Evolutionary conservation across 2,329 filamentous ascomycete species (phyloP), one percentile per base, ranked within the genome.

Genomic region (Aureobasidium sp.): DNA sequence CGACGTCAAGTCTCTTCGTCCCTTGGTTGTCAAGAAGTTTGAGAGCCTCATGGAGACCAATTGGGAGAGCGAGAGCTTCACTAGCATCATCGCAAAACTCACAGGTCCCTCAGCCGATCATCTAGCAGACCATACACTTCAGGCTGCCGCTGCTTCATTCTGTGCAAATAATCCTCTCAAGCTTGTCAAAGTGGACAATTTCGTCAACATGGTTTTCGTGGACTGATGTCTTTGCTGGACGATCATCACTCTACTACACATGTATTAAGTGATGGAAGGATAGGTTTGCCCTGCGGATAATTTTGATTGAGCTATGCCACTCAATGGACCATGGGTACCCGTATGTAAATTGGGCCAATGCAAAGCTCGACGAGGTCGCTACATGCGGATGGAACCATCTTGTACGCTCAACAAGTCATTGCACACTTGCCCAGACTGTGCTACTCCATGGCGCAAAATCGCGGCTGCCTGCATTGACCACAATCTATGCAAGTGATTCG

Each of bases 1-100:
- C 48, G 52, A 64, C 15, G 48, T 66, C 12, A 59, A 57, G 4
- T 47, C 34, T 5, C 62, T 66, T 7, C 58, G 61, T 15, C 60
- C 31, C 17, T 14, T 63, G 2, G 62, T 63, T 9, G 45, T 63
- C 9, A 48, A 44, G 25, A 64, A 65, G 44, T 62, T 66, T 47
- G 52, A 60, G 17, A 22, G 41, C 5, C 15, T 36, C 12, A 44
- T 55, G 37, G 15, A 31, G 25, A 48, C 34, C 9, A 29, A 1
- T n/a, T 60, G 57, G 57, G 39, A 49, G n/a, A 42, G 34, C 8
- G 34, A 41, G 5, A 8, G 36, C 8, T 60, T 60, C 12, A 36
- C 36, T 17, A 20, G 15, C 15, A 37, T n/a, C 17, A 51, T 60
- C 14, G 29, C 44, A 9, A 45, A 45, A 14, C 25, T 51, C 25